These are phyloP conservation scores for Fusarium brachygibbosum DNA, from an alignment of 2,329 filamentous ascomycete genomes.

Conservation along the genomic window DNA sequence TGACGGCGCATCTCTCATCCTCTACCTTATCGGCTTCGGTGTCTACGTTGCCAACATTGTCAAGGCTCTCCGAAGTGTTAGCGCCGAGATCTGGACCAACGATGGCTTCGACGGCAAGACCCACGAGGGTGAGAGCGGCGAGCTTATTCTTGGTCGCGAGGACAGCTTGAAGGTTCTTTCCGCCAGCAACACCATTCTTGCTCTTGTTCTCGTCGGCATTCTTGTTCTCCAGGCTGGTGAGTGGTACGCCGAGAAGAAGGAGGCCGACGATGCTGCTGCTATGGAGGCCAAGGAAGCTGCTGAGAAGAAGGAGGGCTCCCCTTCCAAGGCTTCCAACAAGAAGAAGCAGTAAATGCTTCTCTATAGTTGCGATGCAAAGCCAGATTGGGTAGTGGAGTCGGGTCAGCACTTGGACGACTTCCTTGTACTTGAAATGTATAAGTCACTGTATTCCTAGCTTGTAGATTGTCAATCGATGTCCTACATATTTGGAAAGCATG, in stretches of 20 bases:
- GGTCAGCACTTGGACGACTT: conserved; percentile 1
- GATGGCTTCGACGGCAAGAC: conserved; percentile 56
- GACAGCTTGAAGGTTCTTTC: conserved; percentile 92
- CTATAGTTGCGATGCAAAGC: background rate
- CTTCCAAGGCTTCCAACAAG: conserved; percentile 51
- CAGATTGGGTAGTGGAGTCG: background rate
- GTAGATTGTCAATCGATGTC: conserved; percentile 13
- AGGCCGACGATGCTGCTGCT: conserved; percentile 81
- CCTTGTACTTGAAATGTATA: conserved; percentile 4
- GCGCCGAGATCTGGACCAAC: conserved; percentile 72
- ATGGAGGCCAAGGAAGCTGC: conserved; percentile 60
- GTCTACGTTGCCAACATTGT: conserved; percentile 98
- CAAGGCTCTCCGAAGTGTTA: conserved; percentile 90
- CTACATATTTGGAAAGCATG: conserved; percentile 2
- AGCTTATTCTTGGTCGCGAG: conserved; percentile 82
- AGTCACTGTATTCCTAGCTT: conserved; percentile 22
- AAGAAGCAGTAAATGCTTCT: conserved; percentile 53
- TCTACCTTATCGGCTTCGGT: conserved; percentile 88
- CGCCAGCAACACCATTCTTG: conserved; percentile 96
- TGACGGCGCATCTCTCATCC: conserved; percentile 83
- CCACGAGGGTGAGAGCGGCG: conserved; percentile 62
- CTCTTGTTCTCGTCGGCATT: conserved; percentile 90
- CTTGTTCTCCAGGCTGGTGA: conserved; percentile 94
- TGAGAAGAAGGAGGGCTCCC: conserved; percentile 55
- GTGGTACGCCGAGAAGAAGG: conserved; percentile 98